These are phyloP conservation scores for Thyridium curvatum DNA, from an alignment of 2,329 filamentous ascomycete genomes.

Conservation along the genomic window DNA sequence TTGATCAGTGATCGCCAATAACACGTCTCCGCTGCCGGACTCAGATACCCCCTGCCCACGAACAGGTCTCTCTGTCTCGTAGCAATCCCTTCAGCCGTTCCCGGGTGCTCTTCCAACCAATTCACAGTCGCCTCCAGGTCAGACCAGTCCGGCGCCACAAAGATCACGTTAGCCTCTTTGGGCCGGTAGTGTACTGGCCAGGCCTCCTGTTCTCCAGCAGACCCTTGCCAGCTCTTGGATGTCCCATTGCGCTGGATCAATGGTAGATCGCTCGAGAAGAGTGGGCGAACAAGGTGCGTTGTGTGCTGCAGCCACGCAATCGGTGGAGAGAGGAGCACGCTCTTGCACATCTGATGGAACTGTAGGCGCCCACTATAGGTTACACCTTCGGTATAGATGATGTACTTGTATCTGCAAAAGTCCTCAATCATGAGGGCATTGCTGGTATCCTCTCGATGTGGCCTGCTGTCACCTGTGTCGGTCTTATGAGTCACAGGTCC, in stretches of 20 bases:
- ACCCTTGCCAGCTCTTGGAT: background rate
- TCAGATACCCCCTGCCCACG: constrained; percentile 30
- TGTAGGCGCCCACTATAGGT: constrained; percentile 40
- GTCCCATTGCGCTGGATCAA: background rate
- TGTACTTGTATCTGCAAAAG: constrained; percentile 40
- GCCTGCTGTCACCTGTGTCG: background rate
- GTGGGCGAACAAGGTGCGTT: constrained; percentile 33
- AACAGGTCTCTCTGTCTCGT: constrained; percentile 31
- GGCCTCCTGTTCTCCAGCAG: constrained; percentile 5
- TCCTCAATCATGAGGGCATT: constrained; percentile 37
- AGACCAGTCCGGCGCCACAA: constrained; percentile 38
- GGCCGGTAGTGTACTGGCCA: constrained; percentile 28
- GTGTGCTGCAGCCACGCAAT: constrained; percentile 38
- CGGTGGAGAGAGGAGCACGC: constrained; percentile 35
- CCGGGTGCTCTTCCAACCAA: constrained; percentile 33
- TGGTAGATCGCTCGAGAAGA: constrained; percentile 25
- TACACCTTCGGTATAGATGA: constrained; percentile 41
- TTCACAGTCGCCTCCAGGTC: constrained; percentile 33
- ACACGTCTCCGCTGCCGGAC: constrained; percentile 36
- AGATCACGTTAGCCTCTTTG: constrained; percentile 32
- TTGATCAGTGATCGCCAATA: constrained; percentile 41
- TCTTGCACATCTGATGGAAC: constrained; percentile 38
- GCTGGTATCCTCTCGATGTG: constrained; percentile 6
- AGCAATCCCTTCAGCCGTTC: constrained; percentile 33
- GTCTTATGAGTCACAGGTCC: constrained; percentile 4